A percentile compares a stretch with the other conserved stretches of the same genome.
These are phyloP conservation scores for Petunia secreta DNA, from an alignment of 257 asterid species.

Conservation along the genomic window DNA sequence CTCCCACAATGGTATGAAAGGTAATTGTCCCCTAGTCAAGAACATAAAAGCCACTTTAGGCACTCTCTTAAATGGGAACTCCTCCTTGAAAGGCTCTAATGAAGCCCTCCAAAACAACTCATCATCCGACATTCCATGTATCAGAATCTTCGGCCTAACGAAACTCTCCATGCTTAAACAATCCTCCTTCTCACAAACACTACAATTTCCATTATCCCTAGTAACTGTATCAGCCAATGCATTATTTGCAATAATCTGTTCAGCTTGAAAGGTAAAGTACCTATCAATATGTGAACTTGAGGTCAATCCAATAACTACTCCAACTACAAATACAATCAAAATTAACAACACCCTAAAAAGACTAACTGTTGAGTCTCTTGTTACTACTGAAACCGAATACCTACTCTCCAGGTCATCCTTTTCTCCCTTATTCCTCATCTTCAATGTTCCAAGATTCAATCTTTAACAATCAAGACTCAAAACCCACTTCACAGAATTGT, in stretches of 20 bases:
- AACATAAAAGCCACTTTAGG: constrained; percentile 93
- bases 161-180: constrained; percentile 64
- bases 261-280: constrained; percentile 54
- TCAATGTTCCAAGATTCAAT: constrained; percentile 4
- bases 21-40: constrained; percentile 87
- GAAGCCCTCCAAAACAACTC: constrained; percentile 98
- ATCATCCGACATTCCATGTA: constrained; percentile 72
- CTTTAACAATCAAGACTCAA: neutral
- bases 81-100: constrained; percentile 73
- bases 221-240: constrained; percentile 34
- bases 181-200: constrained; percentile 50
- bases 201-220: constrained; percentile 24
- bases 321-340: constrained; percentile 75
- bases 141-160: constrained; percentile 50
- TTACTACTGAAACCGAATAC: constrained; percentile 26
- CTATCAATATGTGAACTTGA: constrained; percentile 81
- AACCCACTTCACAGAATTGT: constrained; percentile 1
- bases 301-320: constrained; percentile 83
- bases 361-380: constrained; percentile 64
- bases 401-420: constrained; percentile 60
- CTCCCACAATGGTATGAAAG: constrained; percentile 91
- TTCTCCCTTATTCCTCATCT: constrained; percentile 61
- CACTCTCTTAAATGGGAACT: constrained; percentile 73
- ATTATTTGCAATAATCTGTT: constrained; percentile 43
- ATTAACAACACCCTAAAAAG: constrained; percentile 54